These are phyloP conservation scores for Thielaviopsis musarum DNA, from an alignment of 2,329 filamentous ascomycete genomes.

Conservation along the genomic window DNA sequence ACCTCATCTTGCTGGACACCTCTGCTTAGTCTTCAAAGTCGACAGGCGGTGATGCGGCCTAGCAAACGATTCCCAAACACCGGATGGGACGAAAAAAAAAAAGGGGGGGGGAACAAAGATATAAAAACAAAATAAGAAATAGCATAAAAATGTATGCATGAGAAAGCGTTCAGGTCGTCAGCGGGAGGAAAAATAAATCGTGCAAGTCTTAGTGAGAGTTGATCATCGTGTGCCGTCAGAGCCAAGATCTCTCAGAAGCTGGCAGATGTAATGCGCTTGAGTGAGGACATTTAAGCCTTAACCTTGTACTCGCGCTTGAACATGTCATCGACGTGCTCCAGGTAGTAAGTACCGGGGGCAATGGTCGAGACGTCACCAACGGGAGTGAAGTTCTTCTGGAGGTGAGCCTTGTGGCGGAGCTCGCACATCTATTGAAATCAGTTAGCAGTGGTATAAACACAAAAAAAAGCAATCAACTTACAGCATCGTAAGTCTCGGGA, in stretches of 20 bases:
- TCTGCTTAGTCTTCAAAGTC: not conserved
- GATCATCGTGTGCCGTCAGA: not conserved
- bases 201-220: not conserved
- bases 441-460: not conserved
- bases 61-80: not conserved
- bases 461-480: conserved; percentile 26
- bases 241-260: not conserved
- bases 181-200: not conserved
- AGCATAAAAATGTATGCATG: not conserved
- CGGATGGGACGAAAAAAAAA: not conserved
- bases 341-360: conserved; percentile 54
- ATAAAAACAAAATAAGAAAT: not conserved
- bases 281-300: conserved; percentile 44
- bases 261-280: not conserved
- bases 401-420: conserved; percentile 66
- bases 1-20: not conserved
- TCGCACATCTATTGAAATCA: conserved; percentile 47
- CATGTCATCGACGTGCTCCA: conserved; percentile 68
- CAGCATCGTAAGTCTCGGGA: conserved; percentile 57
- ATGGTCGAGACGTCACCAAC: conserved; percentile 52
- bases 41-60: not conserved
- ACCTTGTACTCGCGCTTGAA: conserved; percentile 65
- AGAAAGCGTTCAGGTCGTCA: not conserved
- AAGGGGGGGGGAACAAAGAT: not conserved
- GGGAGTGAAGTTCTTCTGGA: conserved; percentile 64